Evolutionary conservation across 2,329 filamentous ascomycete genomes (phyloP), one percentile per base, ranked within the genome.

Genomic region (Alternaria alternata): DNA sequence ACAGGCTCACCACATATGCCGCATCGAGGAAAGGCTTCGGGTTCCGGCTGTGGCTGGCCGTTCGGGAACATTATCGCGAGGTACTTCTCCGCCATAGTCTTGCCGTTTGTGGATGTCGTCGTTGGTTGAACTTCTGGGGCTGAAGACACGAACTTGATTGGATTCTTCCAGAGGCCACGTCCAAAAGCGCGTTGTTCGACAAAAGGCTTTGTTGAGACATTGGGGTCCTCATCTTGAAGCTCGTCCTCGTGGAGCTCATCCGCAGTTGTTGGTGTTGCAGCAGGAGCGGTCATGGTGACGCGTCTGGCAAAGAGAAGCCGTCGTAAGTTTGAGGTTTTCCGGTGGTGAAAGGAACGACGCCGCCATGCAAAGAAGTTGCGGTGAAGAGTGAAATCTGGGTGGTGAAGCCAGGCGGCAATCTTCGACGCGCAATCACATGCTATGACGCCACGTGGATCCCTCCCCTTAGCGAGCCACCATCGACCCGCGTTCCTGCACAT

Each of bases 1-100:
- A 81, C 65, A 0, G 75, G 75, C 11, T 73, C 69, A 22, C 72
- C 73, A 67, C 80, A 82, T n/a, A 78, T 73, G 4, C 70, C 66
- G 67, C 75, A 76, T 26, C 69, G 56, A 26, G 73, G 70, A 38
- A 66, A 68, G 4, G 66, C 57, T 7, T 71, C 59, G 1, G 65
- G 51, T 30, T 68, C 62, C n/a, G 65, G 68, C 20, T 64, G 60
- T 4, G 68, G 66, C 36, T 64, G 64, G 18, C 68, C 72, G 38
- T 82, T 81, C 1, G 82, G 81, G n/a, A 91, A 79, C 20, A 92
- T 90, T 59, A 92, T 84, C 61, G 84, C 86, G 26, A 91, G 83
- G 68, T 93, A 92, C 46, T 87, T 78, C 57, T 91, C 87, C 1
- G 86, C 83, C 34, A 86, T 74, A 73, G 62, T 86, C 8, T 83